These are phyloP conservation scores for Fusarium nelsonii DNA, from an alignment of 2,329 filamentous ascomycete species.

Conservation along the genomic window DNA sequence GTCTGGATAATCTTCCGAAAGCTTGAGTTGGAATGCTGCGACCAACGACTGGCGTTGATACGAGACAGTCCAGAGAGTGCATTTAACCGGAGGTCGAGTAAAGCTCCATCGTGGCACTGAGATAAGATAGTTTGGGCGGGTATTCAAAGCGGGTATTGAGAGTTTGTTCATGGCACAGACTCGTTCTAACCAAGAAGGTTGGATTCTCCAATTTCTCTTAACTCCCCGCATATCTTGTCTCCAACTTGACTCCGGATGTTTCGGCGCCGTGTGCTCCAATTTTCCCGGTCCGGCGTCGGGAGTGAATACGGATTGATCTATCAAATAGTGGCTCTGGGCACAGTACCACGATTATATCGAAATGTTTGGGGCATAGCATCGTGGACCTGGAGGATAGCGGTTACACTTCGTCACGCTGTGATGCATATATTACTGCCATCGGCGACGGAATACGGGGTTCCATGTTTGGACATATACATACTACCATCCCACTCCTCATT, in stretches of 20 bases:
- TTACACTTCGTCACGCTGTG: too few relatives aligned
- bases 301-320: neutral
- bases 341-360: neutral
- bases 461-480: too few relatives aligned
- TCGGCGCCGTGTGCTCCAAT: conserved; percentile 6
- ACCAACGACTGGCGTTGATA: conserved; percentile 10
- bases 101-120: neutral
- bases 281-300: neutral
- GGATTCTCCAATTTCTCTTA: neutral
- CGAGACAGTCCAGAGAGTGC: neutral
- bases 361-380: neutral
- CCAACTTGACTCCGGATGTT: neutral
- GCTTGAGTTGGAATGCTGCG: conserved; percentile 13
- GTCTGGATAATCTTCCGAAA: conserved; percentile 27
- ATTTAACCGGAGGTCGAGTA: conserved; percentile 26
- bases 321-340: neutral
- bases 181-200: neutral
- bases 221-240: conserved; percentile 3
- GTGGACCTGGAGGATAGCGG: too few relatives aligned
- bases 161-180: neutral
- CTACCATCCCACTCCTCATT: neutral
- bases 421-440: too few relatives aligned
- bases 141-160: neutral
- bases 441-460: too few relatives aligned
- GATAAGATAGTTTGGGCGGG: neutral